Evolutionary conservation across 2,329 filamentous ascomycete species (phyloP), one percentile per base, ranked within the genome.

Genomic region (Dactylellina sp.): DNA sequence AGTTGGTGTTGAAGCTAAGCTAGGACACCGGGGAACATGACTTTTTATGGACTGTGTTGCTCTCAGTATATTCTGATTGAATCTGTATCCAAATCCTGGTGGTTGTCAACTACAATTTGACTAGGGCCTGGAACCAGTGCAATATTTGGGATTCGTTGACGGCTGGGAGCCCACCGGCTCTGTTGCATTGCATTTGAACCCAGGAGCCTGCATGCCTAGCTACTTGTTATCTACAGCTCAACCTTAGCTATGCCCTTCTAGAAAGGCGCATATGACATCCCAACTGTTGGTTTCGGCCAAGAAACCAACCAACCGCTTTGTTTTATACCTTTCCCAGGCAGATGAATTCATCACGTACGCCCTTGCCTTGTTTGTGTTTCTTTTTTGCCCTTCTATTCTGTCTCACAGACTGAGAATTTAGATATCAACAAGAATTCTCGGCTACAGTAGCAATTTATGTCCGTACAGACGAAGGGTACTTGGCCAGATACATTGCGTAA

Each of bases 391-490:
- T n/a, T n/a, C n/a, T n/a, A n/a, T n/a, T n/a, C n/a, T n/a, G n/a
- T n/a, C n/a, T n/a, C n/a, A n/a, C n/a, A n/a, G n/a, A n/a, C n/a
- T n/a, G n/a, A n/a, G n/a, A n/a, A n/a, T n/a, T n/a, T n/a, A n/a
- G n/a, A n/a, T n/a, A n/a, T n/a, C n/a, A n/a, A n/a, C n/a, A n/a
- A n/a, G n/a, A n/a, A n/a, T n/a, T n/a, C n/a, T n/a, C n/a, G n/a
- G n/a, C n/a, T n/a, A n/a, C 5, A 9, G 28, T 32, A 32, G 28
- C 28, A 32, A 32, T 32, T 52, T 52, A 25, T 63, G 42, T 6
- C 40, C 50, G 65, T 57, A 40, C 42, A 71, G 42, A 61, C 55
- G 64, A 62, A 42, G 39, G 16, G 22, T 11, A 46, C 24, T n/a
- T 25, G 7, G 22, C 18, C 28, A 9, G 9, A 32, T 32, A 5